These are phyloP conservation scores for Pterothamnion heteromorphum DNA, from an alignment of 31 red algal species.

Conservation along the genomic window DNA sequence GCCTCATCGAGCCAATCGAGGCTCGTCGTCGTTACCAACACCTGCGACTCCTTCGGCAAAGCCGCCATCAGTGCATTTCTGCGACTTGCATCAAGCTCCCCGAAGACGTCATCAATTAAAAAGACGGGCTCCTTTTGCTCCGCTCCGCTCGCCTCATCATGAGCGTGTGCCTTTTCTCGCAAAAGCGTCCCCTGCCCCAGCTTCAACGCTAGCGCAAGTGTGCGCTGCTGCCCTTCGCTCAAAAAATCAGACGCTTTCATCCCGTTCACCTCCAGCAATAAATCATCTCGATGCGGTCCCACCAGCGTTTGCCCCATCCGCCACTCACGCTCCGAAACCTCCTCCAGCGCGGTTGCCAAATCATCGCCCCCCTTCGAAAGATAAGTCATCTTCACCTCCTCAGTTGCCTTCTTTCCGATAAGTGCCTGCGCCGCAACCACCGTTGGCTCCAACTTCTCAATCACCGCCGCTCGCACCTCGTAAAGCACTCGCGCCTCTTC, in stretches of 20 bases:
- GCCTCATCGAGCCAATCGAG: background rate
- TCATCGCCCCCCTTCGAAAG: background rate
- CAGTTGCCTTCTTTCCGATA: background rate
- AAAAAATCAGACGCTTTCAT: background rate
- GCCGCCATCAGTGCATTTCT: slow-evolving; percentile 7
- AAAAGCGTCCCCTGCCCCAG: background rate
- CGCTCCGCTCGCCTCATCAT: too few relatives aligned
- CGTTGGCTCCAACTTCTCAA: background rate
- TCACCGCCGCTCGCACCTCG: background rate
- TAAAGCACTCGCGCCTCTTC: background rate
- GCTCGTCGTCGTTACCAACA: background rate
- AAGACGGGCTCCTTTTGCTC: background rate
- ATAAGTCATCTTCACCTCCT: background rate
- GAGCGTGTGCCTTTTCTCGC: background rate
- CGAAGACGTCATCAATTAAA: background rate
- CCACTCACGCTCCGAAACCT: background rate
- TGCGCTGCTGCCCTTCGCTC: background rate
- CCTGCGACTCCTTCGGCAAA: background rate
- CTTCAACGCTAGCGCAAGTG: slow-evolving; percentile 6
- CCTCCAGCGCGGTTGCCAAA: background rate
- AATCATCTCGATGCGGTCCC: slow-evolving; percentile 14
- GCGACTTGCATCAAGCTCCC: background rate
- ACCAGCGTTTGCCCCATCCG: background rate
- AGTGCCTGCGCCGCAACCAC: background rate
- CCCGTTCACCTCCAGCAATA: background rate